Conservation (phyloP, 371 early-diverging fungal genomes). For the Blastocladiella emersonii region DNA sequence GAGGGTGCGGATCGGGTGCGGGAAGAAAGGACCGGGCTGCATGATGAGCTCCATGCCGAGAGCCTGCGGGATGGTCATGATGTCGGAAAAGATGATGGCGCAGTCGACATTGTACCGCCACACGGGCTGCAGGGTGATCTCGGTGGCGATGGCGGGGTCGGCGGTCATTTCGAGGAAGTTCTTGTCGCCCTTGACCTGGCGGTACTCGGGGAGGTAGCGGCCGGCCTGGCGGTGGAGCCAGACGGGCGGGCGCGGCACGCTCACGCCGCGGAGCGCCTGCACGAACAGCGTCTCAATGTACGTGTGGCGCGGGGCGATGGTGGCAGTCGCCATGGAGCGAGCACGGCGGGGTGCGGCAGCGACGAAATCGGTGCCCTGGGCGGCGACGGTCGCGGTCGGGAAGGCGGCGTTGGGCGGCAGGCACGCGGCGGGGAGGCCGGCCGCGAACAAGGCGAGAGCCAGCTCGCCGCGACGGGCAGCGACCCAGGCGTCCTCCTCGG, state of each 20-base stretch:
- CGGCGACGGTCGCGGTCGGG: neutral
- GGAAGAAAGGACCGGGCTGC: conserved; percentile 90
- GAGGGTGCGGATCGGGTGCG: conserved; percentile 61
- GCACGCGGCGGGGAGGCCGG: neutral
- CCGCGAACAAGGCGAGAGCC: neutral
- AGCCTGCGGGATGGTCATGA: conserved; percentile 93
- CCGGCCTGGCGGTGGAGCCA: conserved; percentile 99
- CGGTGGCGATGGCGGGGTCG: conserved; percentile 70
- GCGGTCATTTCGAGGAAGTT: conserved; percentile 8
- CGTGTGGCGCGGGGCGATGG: neutral
- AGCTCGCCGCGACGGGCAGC: neutral
- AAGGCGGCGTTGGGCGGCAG: neutral
- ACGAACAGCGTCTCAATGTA: conserved; percentile 9
- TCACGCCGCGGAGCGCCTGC: conserved; percentile 6
- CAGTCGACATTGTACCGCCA: conserved; percentile 84
- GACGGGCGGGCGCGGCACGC: conserved; percentile 54
- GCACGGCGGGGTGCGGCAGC: neutral
- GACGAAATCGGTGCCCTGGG: neutral
- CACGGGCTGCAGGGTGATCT: conserved; percentile 91
- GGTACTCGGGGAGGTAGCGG: conserved; percentile 70
- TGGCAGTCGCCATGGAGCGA: neutral
- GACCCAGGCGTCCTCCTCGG: neutral
- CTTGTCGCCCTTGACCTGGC: conserved; percentile 2
- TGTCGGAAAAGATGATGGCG: conserved; percentile 95
- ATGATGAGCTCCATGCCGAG: conserved; percentile 86